A percentile compares a stretch with the other conserved stretches of the same genome.
These are phyloP conservation scores for Porogramme epimiltina DNA, from an alignment of 1,284 basidiomycete genomes.

Conservation along the genomic window DNA sequence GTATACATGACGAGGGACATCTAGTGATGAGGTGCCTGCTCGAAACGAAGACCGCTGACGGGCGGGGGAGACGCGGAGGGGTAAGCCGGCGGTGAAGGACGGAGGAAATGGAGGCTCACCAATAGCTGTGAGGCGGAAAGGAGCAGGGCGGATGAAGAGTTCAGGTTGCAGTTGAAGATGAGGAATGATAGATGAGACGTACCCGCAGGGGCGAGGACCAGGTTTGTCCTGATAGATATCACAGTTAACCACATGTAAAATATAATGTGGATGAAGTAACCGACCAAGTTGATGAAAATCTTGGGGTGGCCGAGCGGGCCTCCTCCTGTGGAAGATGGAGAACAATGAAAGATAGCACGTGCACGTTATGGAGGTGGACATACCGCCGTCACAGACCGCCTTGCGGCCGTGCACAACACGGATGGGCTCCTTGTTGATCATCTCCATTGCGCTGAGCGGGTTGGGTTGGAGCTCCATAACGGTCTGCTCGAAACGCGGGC, in stretches of 20 bases:
- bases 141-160: constrained; percentile 4
- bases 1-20: constrained; percentile 16
- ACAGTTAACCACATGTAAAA: neutral
- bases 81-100: neutral
- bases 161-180: constrained; percentile 23
- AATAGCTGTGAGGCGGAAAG: constrained; percentile 60
- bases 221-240: constrained; percentile 62
- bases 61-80: constrained; percentile 17
- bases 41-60: constrained; percentile 80
- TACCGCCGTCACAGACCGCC: constrained; percentile 94
- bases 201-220: constrained; percentile 81
- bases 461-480: constrained; percentile 85
- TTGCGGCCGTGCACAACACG: constrained; percentile 79
- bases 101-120: constrained; percentile 53
- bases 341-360: neutral
- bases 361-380: constrained; percentile 30
- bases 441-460: constrained; percentile 89
- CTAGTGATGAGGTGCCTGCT: constrained; percentile 59
- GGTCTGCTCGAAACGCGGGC: constrained; percentile 92
- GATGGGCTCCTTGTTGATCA: constrained; percentile 87
- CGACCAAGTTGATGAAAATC: constrained; percentile 92
- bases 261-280: neutral
- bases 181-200: constrained; percentile 29
- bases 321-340: constrained; percentile 59
- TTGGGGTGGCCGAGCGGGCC: constrained; percentile 97